Evolutionary conservation across 495 filamentous ascomycete species (phyloP).

Genomic region (Schizothecium vesticola): DNA sequence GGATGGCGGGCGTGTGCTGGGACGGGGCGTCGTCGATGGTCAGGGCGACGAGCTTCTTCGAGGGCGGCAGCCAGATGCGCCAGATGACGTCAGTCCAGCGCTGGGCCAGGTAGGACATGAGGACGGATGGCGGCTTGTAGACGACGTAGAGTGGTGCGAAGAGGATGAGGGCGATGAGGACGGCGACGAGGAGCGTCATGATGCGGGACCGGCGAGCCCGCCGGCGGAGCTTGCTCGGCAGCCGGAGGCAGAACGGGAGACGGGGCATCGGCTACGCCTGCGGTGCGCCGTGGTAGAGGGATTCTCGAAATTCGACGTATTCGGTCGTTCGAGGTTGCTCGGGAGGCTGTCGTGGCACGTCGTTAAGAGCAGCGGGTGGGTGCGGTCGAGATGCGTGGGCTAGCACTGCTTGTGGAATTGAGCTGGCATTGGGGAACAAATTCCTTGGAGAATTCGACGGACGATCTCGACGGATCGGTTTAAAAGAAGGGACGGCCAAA

Average conservation of each 20-base stretch:
- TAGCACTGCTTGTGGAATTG: background rate
- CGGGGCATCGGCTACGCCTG: conserved; percentile 23
- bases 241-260: conserved; percentile 41
- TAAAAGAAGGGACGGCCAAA: background rate
- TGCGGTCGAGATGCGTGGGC: too few relatives aligned
- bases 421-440: background rate
- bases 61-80: conserved; percentile 49
- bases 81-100: conserved; percentile 74
- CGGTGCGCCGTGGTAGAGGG: background rate
- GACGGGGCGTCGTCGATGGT: conserved; percentile 84
- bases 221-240: conserved; percentile 48
- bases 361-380: background rate
- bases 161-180: conserved; percentile 43
- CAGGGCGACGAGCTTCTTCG: conserved; percentile 62
- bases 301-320: background rate
- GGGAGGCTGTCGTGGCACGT: background rate
- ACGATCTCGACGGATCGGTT: background rate
- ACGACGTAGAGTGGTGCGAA: conserved; percentile 54
- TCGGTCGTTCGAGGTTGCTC: background rate
- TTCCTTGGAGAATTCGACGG: background rate
- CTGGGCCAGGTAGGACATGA: conserved; percentile 63
- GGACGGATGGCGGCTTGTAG: conserved; percentile 65
- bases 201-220: conserved; percentile 52
- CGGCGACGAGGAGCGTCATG: conserved; percentile 48
- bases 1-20: conserved; percentile 63